Conservation (phyloP, 1,284 basidiomycete genomes). For the Sanguinoderma infundibulare region DNA sequence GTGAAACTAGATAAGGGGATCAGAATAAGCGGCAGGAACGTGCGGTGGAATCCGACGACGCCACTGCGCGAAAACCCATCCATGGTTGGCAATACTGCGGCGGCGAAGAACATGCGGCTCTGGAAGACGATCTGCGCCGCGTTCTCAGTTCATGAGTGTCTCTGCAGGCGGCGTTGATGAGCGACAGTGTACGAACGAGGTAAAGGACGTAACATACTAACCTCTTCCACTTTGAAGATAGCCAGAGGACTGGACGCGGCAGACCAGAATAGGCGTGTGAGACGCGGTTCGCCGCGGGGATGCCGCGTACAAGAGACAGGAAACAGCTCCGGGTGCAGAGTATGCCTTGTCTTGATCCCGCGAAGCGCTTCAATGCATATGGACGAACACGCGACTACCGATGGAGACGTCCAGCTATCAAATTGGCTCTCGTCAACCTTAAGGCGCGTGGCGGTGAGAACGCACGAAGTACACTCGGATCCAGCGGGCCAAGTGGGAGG, state of each 20-base stretch:
- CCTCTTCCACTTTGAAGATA: not conserved
- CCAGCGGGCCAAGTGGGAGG: not conserved
- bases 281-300: slow-evolving; percentile 15
- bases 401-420: slow-evolving; percentile 11
- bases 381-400: slow-evolving; percentile 6
- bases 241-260: not conserved
- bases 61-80: not conserved
- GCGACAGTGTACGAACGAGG: slow-evolving; percentile 4
- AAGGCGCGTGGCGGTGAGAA: slow-evolving; percentile 14
- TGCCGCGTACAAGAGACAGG: slow-evolving; percentile 3
- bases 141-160: not conserved
- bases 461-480: not conserved
- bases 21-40: not conserved
- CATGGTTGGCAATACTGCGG: slow-evolving; percentile 4
- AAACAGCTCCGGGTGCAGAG: not conserved
- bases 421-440: slow-evolving; percentile 20
- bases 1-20: not conserved
- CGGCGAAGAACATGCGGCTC: not conserved
- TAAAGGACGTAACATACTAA: slow-evolving; percentile 13
- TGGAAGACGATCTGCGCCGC: not conserved
- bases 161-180: slow-evolving; percentile 8
- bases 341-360: slow-evolving; percentile 11
- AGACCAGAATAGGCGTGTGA: slow-evolving; percentile 13
- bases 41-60: not conserved
- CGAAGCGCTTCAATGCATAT: slow-evolving; percentile 12